Evolutionary conservation across 2,329 filamentous ascomycete genomes (phyloP), one percentile per base, ranked within the genome.

Genomic region (Fusarium tuaranense): DNA sequence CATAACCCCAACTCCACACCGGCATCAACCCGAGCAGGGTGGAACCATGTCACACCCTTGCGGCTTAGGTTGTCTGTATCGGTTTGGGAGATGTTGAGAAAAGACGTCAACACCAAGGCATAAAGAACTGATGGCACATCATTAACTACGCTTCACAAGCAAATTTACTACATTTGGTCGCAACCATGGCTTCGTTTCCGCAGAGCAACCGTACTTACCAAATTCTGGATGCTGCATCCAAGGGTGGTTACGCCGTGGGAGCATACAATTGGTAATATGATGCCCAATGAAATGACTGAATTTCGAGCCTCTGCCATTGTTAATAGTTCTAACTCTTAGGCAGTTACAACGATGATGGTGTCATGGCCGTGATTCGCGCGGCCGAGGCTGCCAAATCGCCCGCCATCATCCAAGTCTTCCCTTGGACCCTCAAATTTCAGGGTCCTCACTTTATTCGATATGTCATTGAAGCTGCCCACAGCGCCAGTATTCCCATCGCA

Each of bases 371-470:
- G 8, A 88, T 92, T 62, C 86, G 87, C 71, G 91, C 91, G 20
- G 91, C 91, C 36, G 90, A 92, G 82, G 84, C 84, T 41, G 90
- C 90, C 72, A 83, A 84, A 48, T 90, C 90, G 0, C 90, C 91
- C 0, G 86, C 90, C 16, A 91, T 92, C 81, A 89, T 92, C 80
- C 89, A 91, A 44, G 86, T 92, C 72, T 92, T 92, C 79, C 91
- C 91, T 14, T 92, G 91, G 91, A 90, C 90, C 0, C 83, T 92
- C 41, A 83, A 87, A 53, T 92, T 91, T 81, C 89, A 89, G 14
- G 86, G 87, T 39, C 82, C 84, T 3, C 74, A 86, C 34, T 85
- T 88, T 58, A 83, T 88, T 6, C 83, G 84, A 72, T 85, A 86
- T 38, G 86, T 86, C 13, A 83, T 86, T 32, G 83, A 84, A 60